phyloP scores from a whole-genome alignment of 2,329 filamentous ascomycete species.

The Diaporthe vexans region DNA sequence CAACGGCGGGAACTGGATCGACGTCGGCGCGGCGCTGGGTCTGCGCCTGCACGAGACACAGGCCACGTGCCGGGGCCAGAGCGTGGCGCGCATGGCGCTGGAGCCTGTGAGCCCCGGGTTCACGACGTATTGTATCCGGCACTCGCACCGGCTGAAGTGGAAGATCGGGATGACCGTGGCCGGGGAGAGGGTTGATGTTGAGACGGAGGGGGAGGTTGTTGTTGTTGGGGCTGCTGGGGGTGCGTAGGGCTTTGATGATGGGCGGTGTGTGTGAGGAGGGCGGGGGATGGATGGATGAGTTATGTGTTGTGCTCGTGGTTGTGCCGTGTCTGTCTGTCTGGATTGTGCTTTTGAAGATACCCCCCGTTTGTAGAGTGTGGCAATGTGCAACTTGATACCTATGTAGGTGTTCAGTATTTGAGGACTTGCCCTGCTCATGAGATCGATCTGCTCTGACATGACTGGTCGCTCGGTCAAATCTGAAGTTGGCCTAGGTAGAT shows the following conservation, averaged over 20 bases:
- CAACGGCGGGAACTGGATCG: background rate
- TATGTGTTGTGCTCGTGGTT: no score
- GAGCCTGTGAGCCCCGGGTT: conserved; percentile 43
- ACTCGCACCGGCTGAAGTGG: conserved; percentile 46
- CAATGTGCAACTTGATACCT: no score
- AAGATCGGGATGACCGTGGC: conserved; percentile 32
- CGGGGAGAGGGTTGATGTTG: conserved; percentile 18
- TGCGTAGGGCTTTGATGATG: background rate
- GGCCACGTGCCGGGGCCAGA: background rate
- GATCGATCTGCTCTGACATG: no score
- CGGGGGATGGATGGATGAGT: no score
- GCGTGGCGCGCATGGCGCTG: background rate
- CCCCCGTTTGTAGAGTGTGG: no score
- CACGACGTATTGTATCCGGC: conserved; percentile 47
- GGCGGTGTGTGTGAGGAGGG: no score
- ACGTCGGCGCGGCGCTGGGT: conserved; percentile 8
- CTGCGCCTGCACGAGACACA: conserved; percentile 10
- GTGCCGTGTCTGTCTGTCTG: no score
- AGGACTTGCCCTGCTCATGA: no score
- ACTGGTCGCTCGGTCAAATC: no score
- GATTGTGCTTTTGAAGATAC: no score
- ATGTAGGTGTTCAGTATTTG: no score
- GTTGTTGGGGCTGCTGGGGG: conserved; percentile 13
- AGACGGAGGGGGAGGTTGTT: conserved; percentile 6
- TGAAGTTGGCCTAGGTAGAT: no score